Base-by-base conservation (phyloP, 129 eudicot genomes). In the Centrapalus pauciflorus region DNA sequence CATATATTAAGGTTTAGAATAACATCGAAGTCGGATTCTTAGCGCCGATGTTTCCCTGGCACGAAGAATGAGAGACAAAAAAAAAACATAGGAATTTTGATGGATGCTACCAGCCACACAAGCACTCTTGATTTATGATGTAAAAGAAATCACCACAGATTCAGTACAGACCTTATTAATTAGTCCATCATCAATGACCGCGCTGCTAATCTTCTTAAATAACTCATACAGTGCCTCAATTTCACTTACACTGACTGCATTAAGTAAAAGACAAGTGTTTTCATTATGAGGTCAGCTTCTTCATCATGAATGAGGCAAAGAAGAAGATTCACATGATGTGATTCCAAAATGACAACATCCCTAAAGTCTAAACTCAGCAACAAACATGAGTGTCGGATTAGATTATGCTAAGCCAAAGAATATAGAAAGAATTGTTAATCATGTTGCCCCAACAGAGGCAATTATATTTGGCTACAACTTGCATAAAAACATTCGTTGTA, bases 221-320 rank as follows among this genome's bases (percentile, higher is more conserved):
- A 90, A 77, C 84, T 87, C 97, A 70, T 90, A 90, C 45, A 90
- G 95, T 33, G 95, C 97, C 74, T 90, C 95, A 20, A 90, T 90
- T 70, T 90, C 97, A 69, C 93, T 90, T 70, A 87, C 97, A 79
- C 97, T 90, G 79, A 90, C 97, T 90, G 92, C 93, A 84, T 48
- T 75, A 33, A 49, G 27, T n/a, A 34, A 61, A 72, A 37, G 3
- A 60, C 17, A 60, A 32, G 12, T 8, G 30, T 48, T 41, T 70
- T 70, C 60, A 45, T 48, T 62, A 59, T 24, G 26, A 13, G 13
- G 38, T 21, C 51, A 57, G 33, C 60, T 70, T 32, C 51, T 35
- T 37, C 54, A 27, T 55, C 55, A 35, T 21, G 13, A 61, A n/a
- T 38, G 4, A 33, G 12, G 12, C 61, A 33, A 50, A 20, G 23